Evolutionary conservation across 495 filamentous ascomycete genomes (phyloP), one percentile per base, ranked within the genome.

Genomic region (Trichocladium antarcticum): DNA sequence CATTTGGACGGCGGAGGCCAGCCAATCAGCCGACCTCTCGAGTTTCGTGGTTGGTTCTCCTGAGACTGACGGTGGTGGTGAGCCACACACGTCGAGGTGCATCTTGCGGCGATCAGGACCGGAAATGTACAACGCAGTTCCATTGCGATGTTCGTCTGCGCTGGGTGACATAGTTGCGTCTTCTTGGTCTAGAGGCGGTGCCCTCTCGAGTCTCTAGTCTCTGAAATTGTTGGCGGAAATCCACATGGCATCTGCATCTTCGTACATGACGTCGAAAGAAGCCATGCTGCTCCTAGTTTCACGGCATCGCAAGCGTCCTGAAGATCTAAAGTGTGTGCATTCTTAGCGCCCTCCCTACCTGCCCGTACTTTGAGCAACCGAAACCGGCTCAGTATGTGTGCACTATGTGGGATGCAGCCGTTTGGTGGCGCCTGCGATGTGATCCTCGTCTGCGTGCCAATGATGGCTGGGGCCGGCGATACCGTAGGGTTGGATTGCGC

Each of bases 31-130:
- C 21, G 14, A 16, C 31, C 35, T 41, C 15, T 31, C 32, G 29
- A 38, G 27, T 35, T 34, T 31, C 27, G 44, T 43, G 46, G 42
- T 48, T 45, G 51, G 42, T 5, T 28, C 49, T 35, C 56, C 52
- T 58, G 56, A 58, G 56, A 58, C 56, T 40, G 38, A 15, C 47
- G 35, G 46, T 24, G 53, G 42, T 36, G 45, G 37, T 22, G 38
- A 37, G 38, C 38, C 43, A 12, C 37, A 6, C 20, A 45, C 7
- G 15, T 38, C 7, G 17, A 21, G 16, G 7, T 6, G 9, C 1
- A 9, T 15, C n/a, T n/a, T n/a, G n/a, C n/a, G n/a, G n/a, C n/a
- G n/a, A n/a, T n/a, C n/a, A n/a, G n/a, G n/a, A n/a, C n/a, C n/a
- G n/a, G n/a, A n/a, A n/a, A n/a, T n/a, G n/a, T n/a, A n/a, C n/a